Base-by-base conservation (phyloP, 192 early-diverging fungal genomes). In the Gryganskiella cystojenkinii region DNA sequence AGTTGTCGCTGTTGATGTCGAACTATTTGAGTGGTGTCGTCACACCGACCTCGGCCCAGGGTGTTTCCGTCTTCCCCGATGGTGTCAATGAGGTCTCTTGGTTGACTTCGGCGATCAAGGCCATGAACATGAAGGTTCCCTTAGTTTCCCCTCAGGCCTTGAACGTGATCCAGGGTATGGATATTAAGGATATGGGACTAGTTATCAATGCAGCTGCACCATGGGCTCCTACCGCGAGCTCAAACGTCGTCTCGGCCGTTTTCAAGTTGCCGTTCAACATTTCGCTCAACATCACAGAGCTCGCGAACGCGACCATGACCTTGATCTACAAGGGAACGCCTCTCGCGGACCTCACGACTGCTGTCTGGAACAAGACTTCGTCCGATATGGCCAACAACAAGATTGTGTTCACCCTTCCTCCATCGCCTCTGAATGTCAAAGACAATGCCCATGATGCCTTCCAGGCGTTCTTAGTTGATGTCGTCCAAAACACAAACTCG, bases 251-350 rank as follows among this genome's bases (percentile, higher is more conserved):
- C 22, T 47, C 52, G 8, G 64, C 71, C n/a, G 58, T 61, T 17
- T 75, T 75, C 58, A 75, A 75, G 45, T 30, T 75, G 34, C 71
- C 71, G 0, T 75, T 75, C 64, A 61, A 75, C 58, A 75, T 75
- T 47, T 42, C 71, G 17, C 37, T 75, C 33, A 75, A 75, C 64
- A 56, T 75, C 44, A 66, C 59, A 0, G 51, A 75, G 64, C 64
- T 75, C n/a, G 50, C 71, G 15, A 75, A 75, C 30, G 58, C 71
- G 2, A 75, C 64, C 42, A 75, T 75, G 71, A 75, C 71, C 34
- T 49, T 75, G 57, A 56, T 75, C 52, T 67, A 75, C 51, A 61
- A 75, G 53, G 71, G 71, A 3, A 75, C 58, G 0, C 71, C 57
- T 31, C 45, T 75, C 27, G 71, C 71, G 11, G 64, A 75, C 31